A percentile compares a stretch with the other conserved stretches of the same genome.
Conservation (phyloP, 1,139 yeast genomes). For the Zygoascus meyerae region DNA sequence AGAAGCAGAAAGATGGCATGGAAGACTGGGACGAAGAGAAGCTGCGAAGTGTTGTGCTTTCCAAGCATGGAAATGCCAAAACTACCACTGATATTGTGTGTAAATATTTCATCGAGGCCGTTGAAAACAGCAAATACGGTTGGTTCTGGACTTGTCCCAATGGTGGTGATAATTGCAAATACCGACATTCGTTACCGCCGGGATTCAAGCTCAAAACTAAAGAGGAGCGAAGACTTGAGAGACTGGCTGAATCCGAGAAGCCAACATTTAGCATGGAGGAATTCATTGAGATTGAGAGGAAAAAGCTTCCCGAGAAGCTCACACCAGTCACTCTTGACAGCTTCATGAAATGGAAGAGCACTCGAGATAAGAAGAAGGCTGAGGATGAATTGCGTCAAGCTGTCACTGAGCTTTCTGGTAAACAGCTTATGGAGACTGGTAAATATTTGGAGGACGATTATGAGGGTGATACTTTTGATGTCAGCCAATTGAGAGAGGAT, state of each 20-base stretch:
- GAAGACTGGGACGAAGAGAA: constrained; percentile 97
- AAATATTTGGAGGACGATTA: constrained; percentile 58
- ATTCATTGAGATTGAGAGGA: constrained; percentile 90
- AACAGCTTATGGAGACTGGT: constrained; percentile 67
- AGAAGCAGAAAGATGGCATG: constrained; percentile 83
- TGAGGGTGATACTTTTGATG: constrained; percentile 41
- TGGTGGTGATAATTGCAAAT: constrained; percentile 89
- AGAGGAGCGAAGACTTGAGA: constrained; percentile 88
- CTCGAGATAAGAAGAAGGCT: constrained; percentile 62
- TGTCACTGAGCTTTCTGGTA: constrained; percentile 54
- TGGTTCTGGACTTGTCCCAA: constrained; percentile 99
- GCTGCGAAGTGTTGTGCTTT: constrained; percentile 73
- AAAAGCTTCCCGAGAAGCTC: constrained; percentile 67
- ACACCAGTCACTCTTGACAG: constrained; percentile 85
- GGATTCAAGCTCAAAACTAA: constrained; percentile 96
- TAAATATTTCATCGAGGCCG: constrained; percentile 91
- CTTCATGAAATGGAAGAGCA: constrained; percentile 80
- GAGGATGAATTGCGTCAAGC: constrained; percentile 43
- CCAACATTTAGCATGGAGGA: constrained; percentile 94
- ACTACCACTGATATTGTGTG: constrained; percentile 96
- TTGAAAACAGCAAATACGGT: constrained; percentile 95
- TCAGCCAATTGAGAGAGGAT: constrained; percentile 30
- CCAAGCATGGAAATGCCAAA: constrained; percentile 91
- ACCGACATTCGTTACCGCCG: constrained; percentile 93
- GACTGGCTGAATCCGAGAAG: constrained; percentile 74